Percentiles rank a stretch among this genome's conserved stretches.
These are phyloP conservation scores for Botryotinia narcissicola DNA, from an alignment of 2,329 filamentous ascomycete species.

Conservation along the genomic window DNA sequence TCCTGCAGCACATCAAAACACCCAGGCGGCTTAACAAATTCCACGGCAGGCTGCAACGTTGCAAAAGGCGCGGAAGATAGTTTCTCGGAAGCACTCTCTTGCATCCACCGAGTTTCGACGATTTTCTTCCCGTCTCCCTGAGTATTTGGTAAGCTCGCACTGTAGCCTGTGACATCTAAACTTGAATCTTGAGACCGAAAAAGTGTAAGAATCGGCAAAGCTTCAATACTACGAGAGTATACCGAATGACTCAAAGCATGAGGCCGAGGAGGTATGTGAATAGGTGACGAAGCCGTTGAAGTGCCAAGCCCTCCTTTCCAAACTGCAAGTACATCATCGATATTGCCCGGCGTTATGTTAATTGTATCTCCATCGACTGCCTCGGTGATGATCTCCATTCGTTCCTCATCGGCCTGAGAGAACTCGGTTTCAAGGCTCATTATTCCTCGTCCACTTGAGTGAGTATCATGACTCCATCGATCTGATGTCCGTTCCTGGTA, in stretches of 20 bases:
- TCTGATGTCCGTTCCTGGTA: neutral
- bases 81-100: neutral
- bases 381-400: neutral
- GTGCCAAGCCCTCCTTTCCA: neutral
- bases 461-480: neutral
- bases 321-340: conserved; percentile 5
- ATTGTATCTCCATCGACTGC: neutral
- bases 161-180: neutral
- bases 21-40: neutral
- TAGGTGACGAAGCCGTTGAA: neutral
- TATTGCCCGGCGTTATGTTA: neutral
- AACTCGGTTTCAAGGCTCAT: neutral
- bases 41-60: neutral
- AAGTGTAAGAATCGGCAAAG: neutral
- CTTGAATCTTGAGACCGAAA: neutral
- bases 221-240: neutral
- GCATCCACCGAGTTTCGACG: neutral
- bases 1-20: neutral
- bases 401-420: neutral
- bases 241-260: neutral
- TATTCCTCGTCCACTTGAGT: neutral
- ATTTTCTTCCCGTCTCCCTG: too few species aligned
- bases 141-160: neutral
- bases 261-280: neutral
- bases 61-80: neutral